These are phyloP conservation scores for Nigrospora osmanthi DNA, from an alignment of 2,329 filamentous ascomycete species.

Conservation along the genomic window DNA sequence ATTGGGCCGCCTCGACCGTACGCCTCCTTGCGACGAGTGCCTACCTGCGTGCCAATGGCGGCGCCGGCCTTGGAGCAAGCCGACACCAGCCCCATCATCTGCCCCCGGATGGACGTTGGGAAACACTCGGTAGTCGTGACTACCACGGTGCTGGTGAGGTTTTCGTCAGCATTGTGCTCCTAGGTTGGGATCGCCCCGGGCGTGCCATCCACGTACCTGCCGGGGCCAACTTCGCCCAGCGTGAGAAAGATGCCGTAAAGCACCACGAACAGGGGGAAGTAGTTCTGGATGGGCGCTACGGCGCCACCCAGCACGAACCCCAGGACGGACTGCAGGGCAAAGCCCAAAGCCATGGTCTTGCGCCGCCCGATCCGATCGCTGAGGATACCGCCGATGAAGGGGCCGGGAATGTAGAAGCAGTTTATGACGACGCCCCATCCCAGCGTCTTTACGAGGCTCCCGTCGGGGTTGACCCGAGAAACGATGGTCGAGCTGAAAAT, in stretches of 20 bases:
- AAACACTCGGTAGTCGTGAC: slow-evolving; percentile 37
- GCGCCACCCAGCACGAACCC: slow-evolving; percentile 43
- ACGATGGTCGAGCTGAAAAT: slow-evolving; percentile 48
- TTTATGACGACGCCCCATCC: slow-evolving; percentile 40
- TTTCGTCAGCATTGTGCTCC: too few species aligned
- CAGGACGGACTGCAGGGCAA: slow-evolving; percentile 32
- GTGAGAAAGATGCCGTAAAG: slow-evolving; percentile 42
- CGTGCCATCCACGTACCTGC: slow-evolving; percentile 20
- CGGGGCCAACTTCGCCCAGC: slow-evolving; percentile 41
- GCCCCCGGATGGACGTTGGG: slow-evolving; percentile 39
- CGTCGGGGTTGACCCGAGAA: slow-evolving; percentile 27
- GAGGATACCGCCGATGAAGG: slow-evolving; percentile 37
- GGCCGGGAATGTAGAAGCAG: slow-evolving; percentile 40
- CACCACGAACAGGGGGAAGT: slow-evolving; percentile 42
- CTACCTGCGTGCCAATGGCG: slow-evolving; percentile 35
- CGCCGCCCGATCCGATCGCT: slow-evolving; percentile 40
- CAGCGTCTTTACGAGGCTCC: slow-evolving; percentile 32
- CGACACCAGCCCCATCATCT: slow-evolving; percentile 38
- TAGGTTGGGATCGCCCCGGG: too few species aligned
- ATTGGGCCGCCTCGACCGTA: background rate
- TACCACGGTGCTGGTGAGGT: slow-evolving; percentile 25
- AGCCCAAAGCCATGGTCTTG: slow-evolving; percentile 43
- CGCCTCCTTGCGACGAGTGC: background rate
- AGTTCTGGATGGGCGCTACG: slow-evolving; percentile 30
- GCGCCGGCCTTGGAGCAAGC: slow-evolving; percentile 41